A percentile compares a stretch with the other conserved stretches of the same genome.
Evolutionary conservation across 164 flowering plant genomes (phyloP).

Genomic region (Berberis vulgaris): DNA sequence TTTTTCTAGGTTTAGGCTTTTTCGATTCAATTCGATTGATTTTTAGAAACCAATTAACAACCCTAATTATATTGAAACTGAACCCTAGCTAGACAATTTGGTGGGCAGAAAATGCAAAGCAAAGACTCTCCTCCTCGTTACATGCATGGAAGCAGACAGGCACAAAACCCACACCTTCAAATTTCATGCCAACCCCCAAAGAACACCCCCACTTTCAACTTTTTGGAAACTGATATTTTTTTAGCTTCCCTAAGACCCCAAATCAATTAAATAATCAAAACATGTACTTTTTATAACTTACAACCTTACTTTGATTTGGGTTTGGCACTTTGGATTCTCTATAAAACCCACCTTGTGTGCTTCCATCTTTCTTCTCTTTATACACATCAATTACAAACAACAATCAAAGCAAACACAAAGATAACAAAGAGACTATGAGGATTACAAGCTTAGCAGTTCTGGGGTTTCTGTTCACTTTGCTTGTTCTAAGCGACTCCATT

Average conservation of each 20-base stretch:
- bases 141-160: conserved; percentile 34
- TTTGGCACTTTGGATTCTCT: conserved; percentile 19
- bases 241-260: conserved; percentile 15
- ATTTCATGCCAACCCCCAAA: not conserved
- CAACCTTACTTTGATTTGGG: conserved; percentile 34
- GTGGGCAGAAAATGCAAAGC: conserved; percentile 10
- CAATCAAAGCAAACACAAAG: not conserved
- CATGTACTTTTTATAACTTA: conserved; percentile 14
- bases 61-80: too few relatives aligned
- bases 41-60: too few relatives aligned
- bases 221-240: conserved; percentile 16
- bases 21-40: too few relatives aligned
- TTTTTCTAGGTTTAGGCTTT: too few relatives aligned
- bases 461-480: conserved; percentile 28
- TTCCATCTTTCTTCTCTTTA: conserved; percentile 17
- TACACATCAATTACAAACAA: conserved; percentile 5
- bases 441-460: conserved; percentile 17
- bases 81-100: conserved; percentile 4
- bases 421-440: conserved; percentile 24
- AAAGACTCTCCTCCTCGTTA: conserved; percentile 21
- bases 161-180: too few relatives aligned
- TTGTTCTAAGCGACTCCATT: conserved; percentile 14
- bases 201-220: conserved; percentile 17
- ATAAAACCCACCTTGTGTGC: conserved; percentile 21
- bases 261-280: conserved; percentile 7